phyloP scores from a whole-genome alignment of 2,329 filamentous ascomycete genomes.

The Colletotrichum euphorbiae region DNA sequence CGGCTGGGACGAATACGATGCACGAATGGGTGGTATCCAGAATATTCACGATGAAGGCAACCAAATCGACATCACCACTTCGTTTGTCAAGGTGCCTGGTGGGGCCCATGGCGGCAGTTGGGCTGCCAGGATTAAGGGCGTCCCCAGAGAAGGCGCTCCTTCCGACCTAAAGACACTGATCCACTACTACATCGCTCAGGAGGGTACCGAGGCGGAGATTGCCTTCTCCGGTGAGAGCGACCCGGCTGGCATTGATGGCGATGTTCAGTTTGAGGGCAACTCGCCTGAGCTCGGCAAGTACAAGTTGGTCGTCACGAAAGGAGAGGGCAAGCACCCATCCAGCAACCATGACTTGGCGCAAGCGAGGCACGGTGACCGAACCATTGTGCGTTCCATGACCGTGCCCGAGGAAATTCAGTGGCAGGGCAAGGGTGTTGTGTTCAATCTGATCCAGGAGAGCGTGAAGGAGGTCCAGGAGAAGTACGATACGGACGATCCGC shows the following conservation, averaged over 20 bases:
- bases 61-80: conserved; percentile 88
- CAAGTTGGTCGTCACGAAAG: conserved; percentile 80
- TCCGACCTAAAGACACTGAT: conserved; percentile 78
- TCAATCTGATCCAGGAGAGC: conserved; percentile 64
- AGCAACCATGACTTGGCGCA: conserved; percentile 74
- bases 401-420: conserved; percentile 78
- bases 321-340: conserved; percentile 70
- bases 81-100: conserved; percentile 92
- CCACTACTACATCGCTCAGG: conserved; percentile 84
- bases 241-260: conserved; percentile 61
- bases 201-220: conserved; percentile 76
- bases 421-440: conserved; percentile 79
- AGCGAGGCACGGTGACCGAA: conserved; percentile 79
- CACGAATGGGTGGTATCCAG: conserved; percentile 86
- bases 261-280: conserved; percentile 77
- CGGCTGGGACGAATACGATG: conserved; percentile 98
- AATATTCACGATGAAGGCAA: conserved; percentile 92
- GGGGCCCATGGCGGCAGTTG: conserved; percentile 89
- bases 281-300: conserved; percentile 82
- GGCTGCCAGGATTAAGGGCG: conserved; percentile 89
- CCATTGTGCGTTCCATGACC: conserved; percentile 78
- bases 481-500: conserved; percentile 70
- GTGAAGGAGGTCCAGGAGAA: conserved; percentile 62
- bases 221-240: conserved; percentile 67
- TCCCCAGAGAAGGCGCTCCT: conserved; percentile 76